Evolutionary conservation across 352 stramenopile species (phyloP), one percentile per base, ranked within the genome.

Genomic region (Salisapilia sapeloensis): DNA sequence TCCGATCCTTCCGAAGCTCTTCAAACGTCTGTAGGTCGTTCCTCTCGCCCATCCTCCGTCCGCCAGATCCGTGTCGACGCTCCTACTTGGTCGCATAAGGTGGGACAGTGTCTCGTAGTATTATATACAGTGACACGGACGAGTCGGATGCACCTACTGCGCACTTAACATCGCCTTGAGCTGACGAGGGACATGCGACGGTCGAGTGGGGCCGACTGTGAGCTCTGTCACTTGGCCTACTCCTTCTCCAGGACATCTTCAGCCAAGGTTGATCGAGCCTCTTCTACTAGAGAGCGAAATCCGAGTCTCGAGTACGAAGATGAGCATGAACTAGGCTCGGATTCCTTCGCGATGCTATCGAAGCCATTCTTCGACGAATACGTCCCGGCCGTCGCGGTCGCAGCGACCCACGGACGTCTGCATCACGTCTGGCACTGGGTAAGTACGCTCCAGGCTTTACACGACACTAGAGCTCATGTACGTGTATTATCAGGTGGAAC

Each of bases 21-120:
- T 87, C 71, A 31, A 87, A 87, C 27, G 57, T 50, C 15, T 67
- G 64, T n/a, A 87, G 24, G 14, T 74, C 67, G 40, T 58, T 76
- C 25, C 64, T 76, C 14, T 63, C 45, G 2, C 41, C 24, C 29
- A 81, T 82, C 33, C 75, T 69, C 38, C 56, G 50, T n/a, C 67
- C 60, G 74, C 15, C 77, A 48, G 32, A 53, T 60, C 11, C 42
- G 52, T 17, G 29, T 48, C 15, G 54, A 55, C 10, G 64, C 29
- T 17, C 32, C 44, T 50, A 24, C 29, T 23, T 40, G 5, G 13
- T 17, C 8, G n/a, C 21, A 7, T 7, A 33, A 7, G 7, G 19
- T 8, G 28, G n/a, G 28, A 13, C 8, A 1, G 9, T 8, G n/a
- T n/a, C n/a, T n/a, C n/a, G n/a, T n/a, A n/a, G n/a, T n/a, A n/a